Evolutionary conservation across 495 filamentous ascomycete species (phyloP).

Genomic region (Hyaloscypha bicolor): DNA sequence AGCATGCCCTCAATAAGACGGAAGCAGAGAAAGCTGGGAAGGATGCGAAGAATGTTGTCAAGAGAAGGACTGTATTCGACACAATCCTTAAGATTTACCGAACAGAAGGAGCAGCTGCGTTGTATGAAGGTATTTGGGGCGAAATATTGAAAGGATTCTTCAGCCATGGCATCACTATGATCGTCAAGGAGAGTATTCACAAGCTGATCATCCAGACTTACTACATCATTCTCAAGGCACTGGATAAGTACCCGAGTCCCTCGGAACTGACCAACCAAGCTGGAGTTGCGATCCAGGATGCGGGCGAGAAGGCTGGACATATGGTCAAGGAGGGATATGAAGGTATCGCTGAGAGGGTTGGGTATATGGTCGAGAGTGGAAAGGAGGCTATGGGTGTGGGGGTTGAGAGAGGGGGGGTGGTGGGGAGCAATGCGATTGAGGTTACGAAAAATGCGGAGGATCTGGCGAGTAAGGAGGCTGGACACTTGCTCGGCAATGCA

Average conservation of each 20-base stretch:
- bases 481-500: conserved; percentile 27
- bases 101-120: conserved; percentile 64
- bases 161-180: conserved; percentile 86
- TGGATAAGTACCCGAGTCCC: conserved; percentile 28
- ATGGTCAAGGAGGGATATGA: conserved; percentile 15
- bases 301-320: neutral
- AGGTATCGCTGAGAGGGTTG: conserved; percentile 6
- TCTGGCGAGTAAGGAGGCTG: conserved; percentile 21
- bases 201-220: conserved; percentile 59
- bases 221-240: conserved; percentile 23
- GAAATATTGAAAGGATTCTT: conserved; percentile 87
- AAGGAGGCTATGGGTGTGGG: conserved; percentile 16
- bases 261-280: conserved; percentile 18
- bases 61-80: conserved; percentile 58
- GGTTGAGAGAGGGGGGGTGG: conserved; percentile 17
- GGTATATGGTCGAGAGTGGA: conserved; percentile 17
- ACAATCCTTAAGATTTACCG: conserved; percentile 64
- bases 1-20: conserved; percentile 21
- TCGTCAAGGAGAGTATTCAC: conserved; percentile 83
- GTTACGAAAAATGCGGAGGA: conserved; percentile 17
- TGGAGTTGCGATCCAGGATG: conserved; percentile 14
- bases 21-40: conserved; percentile 25
- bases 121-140: conserved; percentile 78
- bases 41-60: conserved; percentile 27
- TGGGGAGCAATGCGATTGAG: conserved; percentile 19